phyloP scores from a whole-genome alignment of 495 filamentous ascomycete genomes.

The Amniculicola lignicola region DNA sequence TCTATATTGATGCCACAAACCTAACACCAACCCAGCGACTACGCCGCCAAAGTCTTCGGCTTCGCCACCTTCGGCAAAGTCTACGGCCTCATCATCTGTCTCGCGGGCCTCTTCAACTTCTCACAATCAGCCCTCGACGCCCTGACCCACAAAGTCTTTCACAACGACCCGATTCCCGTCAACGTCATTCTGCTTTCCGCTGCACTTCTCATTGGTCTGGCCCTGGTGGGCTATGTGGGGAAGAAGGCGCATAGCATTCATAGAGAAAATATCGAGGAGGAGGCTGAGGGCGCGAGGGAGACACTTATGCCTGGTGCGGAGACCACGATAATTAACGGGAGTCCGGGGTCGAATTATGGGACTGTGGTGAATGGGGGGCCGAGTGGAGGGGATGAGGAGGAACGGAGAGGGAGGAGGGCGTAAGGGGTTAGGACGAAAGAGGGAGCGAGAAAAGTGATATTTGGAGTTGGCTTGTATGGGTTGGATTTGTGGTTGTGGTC shows the following conservation, averaged over 20 bases:
- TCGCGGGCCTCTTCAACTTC: constrained; percentile 85
- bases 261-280: constrained; percentile 39
- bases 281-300: constrained; percentile 42
- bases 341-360: too few relatives aligned
- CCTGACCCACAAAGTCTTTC: constrained; percentile 69
- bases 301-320: constrained; percentile 39
- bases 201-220: constrained; percentile 50
- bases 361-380: too few relatives aligned
- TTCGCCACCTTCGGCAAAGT: constrained; percentile 94
- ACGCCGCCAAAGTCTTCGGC: constrained; percentile 91
- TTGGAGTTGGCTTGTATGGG: too few relatives aligned
- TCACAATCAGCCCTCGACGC: constrained; percentile 78
- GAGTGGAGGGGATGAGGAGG: too few relatives aligned
- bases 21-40: constrained; percentile 58
- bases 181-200: constrained; percentile 64
- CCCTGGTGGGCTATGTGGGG: constrained; percentile 41
- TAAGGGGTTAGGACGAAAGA: too few relatives aligned
- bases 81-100: constrained; percentile 89
- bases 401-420: too few relatives aligned
- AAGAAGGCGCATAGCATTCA: constrained; percentile 36
- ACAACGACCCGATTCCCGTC: constrained; percentile 71
- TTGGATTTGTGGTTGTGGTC: too few relatives aligned
- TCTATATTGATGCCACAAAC: not conserved
- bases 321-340: too few relatives aligned
- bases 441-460: too few relatives aligned